Conservation (phyloP, 208 protist species). For the Trypanosoma melophagium region DNA sequence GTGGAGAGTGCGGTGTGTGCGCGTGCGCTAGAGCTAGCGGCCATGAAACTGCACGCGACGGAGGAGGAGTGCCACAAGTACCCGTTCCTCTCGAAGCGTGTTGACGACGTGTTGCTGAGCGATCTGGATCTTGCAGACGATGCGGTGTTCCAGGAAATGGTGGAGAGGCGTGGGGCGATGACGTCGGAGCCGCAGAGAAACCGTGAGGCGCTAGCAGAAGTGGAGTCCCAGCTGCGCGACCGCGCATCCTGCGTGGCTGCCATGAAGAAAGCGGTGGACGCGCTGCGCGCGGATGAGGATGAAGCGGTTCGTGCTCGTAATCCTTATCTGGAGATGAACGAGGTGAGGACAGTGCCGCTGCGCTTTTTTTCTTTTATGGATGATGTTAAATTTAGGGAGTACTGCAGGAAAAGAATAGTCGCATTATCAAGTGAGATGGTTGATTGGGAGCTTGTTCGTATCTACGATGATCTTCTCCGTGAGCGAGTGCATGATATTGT, state of each 20-base stretch:
- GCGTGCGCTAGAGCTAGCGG: slow-evolving; percentile 26
- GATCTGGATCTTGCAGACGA: slow-evolving; percentile 43
- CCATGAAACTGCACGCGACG: slow-evolving; percentile 33
- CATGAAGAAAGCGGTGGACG: slow-evolving; percentile 33
- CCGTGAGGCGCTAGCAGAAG: slow-evolving; percentile 19
- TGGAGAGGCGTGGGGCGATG: slow-evolving; percentile 21
- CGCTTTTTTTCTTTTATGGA: slow-evolving; percentile 38
- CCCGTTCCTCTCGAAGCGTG: slow-evolving; percentile 46
- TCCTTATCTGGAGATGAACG: slow-evolving; percentile 50
- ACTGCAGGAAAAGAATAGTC: slow-evolving; percentile 43
- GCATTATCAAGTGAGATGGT: slow-evolving; percentile 41
- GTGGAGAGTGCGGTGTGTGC: slow-evolving; percentile 22
- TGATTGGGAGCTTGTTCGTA: slow-evolving; percentile 53
- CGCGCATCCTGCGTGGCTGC: slow-evolving; percentile 33
- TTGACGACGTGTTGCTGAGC: slow-evolving; percentile 34
- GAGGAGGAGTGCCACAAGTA: slow-evolving; percentile 29
- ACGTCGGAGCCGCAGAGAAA: slow-evolving; percentile 1
- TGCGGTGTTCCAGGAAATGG: slow-evolving; percentile 30
- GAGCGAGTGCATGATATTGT: slow-evolving; percentile 38
- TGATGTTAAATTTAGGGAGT: slow-evolving; percentile 38
- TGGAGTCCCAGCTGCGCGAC: slow-evolving; percentile 20
- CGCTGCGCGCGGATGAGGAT: slow-evolving; percentile 54
- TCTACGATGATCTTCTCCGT: slow-evolving; percentile 65
- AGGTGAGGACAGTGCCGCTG: slow-evolving; percentile 44
- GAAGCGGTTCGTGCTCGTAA: slow-evolving; percentile 58